Percentiles rank a stretch among this genome's conserved stretches.
These are phyloP conservation scores for Pseudozyma hubeiensis DNA, from an alignment of 1,284 basidiomycete genomes.

Conservation along the genomic window DNA sequence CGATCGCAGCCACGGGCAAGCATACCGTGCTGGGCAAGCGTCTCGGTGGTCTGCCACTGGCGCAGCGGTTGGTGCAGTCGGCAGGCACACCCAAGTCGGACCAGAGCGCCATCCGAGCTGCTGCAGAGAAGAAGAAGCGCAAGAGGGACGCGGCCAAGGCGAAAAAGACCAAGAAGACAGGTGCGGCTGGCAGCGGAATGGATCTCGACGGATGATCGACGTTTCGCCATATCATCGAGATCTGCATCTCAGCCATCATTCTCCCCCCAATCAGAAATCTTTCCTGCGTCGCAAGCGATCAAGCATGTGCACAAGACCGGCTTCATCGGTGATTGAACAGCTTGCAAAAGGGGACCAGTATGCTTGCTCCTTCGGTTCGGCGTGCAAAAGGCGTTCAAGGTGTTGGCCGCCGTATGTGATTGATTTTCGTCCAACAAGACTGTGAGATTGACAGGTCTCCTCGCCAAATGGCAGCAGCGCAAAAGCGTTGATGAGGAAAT, in stretches of 20 bases:
- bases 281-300: too few relatives aligned
- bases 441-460: too few relatives aligned
- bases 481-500: neutral
- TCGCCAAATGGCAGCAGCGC: neutral
- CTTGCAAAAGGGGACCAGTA: too few relatives aligned
- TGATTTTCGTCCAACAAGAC: too few relatives aligned
- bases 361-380: too few relatives aligned
- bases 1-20: conserved; percentile 39
- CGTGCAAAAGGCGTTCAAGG: too few relatives aligned
- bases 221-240: neutral
- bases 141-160: conserved; percentile 37
- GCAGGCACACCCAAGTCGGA: conserved; percentile 50
- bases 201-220: conserved; percentile 30
- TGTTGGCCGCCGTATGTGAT: too few relatives aligned
- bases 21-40: conserved; percentile 39
- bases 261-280: too few relatives aligned
- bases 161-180: conserved; percentile 21
- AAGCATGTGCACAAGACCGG: too few relatives aligned
- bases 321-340: too few relatives aligned
- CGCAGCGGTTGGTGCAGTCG: conserved; percentile 42
- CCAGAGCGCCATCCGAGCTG: conserved; percentile 25
- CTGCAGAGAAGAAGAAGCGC: conserved; percentile 48
- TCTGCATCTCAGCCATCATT: neutral
- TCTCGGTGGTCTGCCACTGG: conserved; percentile 42
- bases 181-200: conserved; percentile 16